Evolutionary conservation across 2,329 filamentous ascomycete species (phyloP).

Genomic region (Graphiopsis chlorocephala): DNA sequence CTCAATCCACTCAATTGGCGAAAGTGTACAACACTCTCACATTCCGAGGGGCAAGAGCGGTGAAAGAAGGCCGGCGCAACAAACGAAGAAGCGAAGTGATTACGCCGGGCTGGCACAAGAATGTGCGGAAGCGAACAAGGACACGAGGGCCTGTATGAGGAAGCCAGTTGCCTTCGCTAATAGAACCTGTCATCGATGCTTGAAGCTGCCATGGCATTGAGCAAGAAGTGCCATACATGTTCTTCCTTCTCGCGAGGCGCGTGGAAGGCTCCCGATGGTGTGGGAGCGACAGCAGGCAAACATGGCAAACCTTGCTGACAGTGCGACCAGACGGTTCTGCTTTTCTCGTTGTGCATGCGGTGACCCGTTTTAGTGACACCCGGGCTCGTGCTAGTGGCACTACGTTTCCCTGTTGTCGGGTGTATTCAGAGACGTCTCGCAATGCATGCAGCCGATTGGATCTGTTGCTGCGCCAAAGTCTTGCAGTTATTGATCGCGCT

Average conservation of each 20-base stretch:
- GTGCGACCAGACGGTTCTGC: neutral
- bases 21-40: slow-evolving; percentile 2
- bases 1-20: neutral
- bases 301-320: slow-evolving; percentile 6
- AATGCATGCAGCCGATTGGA: neutral
- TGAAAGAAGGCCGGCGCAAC: neutral
- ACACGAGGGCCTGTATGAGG: neutral
- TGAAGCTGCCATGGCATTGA: neutral
- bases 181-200: neutral
- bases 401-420: neutral
- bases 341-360: slow-evolving; percentile 10
- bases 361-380: neutral
- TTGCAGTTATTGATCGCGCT: neutral
- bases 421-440: neutral
- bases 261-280: slow-evolving; percentile 6
- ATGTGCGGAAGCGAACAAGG: neutral
- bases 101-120: neutral
- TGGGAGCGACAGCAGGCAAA: slow-evolving; percentile 1
- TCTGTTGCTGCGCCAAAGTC: neutral
- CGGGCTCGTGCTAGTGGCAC: neutral
- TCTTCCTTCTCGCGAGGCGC: neutral
- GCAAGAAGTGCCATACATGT: neutral
- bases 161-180: neutral
- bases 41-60: slow-evolving; percentile 11
- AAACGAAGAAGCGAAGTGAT: neutral